phyloP scores from a whole-genome alignment of 1,284 basidiomycete species.

The Rhodotorula glutinis region DNA sequence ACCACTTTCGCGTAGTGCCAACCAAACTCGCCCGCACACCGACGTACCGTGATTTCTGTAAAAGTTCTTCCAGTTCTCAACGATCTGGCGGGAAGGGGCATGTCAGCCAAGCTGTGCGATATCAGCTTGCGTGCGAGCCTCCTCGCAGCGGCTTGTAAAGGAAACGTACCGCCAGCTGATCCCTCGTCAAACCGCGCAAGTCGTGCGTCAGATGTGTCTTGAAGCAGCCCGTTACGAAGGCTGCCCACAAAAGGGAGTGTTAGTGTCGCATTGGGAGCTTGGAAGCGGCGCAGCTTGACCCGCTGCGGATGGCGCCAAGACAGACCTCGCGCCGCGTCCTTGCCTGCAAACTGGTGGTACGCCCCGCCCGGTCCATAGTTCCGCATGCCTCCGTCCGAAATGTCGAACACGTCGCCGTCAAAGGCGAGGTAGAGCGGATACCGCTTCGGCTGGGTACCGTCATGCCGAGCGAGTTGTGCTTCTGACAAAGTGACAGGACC shows the following conservation, averaged over 20 bases:
- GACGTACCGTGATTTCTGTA: conserved; percentile 72
- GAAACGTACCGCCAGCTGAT: conserved; percentile 58
- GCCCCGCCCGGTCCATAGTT: conserved; percentile 64
- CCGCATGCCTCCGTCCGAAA: conserved; percentile 61
- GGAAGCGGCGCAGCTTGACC: rapidly evolving
- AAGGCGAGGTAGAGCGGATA: conserved; percentile 76
- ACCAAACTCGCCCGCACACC: background rate
- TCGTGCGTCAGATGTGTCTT: conserved; percentile 82
- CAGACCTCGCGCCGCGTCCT: conserved; percentile 68
- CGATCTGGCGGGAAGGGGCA: conserved; percentile 54
- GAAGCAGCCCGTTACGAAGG: conserved; percentile 92
- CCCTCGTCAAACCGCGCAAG: conserved; percentile 69
- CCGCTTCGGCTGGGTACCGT: conserved; percentile 63
- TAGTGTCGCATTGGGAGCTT: too few species aligned
- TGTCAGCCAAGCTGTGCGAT: background rate
- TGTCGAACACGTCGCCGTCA: conserved; percentile 82
- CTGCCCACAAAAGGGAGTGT: conserved; percentile 41
- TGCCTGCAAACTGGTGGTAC: conserved; percentile 79
- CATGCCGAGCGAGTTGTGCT: conserved; percentile 63
- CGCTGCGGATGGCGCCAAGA: background rate
- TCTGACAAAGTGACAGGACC: conserved; percentile 57
- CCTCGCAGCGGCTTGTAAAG: too few species aligned
- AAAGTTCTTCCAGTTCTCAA: conserved; percentile 84
- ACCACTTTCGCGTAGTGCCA: too few species aligned
- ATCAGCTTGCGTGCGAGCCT: too few species aligned